phyloP scores from a whole-genome alignment of 768 basidiomycete species.

The Hortiboletus flavorubellus region DNA sequence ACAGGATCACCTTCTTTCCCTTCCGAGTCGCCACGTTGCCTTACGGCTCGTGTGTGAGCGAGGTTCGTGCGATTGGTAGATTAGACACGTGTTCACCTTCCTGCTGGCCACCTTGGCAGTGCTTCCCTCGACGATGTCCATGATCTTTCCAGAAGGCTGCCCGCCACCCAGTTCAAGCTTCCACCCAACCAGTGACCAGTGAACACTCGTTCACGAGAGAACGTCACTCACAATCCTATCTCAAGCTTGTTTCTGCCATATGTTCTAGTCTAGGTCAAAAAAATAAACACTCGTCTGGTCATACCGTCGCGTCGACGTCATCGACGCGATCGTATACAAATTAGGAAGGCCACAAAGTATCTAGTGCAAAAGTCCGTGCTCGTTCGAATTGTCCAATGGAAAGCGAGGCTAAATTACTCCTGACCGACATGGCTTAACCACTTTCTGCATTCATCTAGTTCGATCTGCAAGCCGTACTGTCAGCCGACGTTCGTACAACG shows the following conservation, averaged over 20 bases:
- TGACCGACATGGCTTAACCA: slow-evolving; percentile 20
- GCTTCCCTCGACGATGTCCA: slow-evolving; percentile 41
- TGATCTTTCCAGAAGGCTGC: slow-evolving; percentile 34
- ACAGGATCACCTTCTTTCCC: slow-evolving; percentile 46
- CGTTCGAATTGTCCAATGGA: background rate
- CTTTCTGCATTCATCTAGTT: slow-evolving; percentile 23
- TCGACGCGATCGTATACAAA: slow-evolving; percentile 9
- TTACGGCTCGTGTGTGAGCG: slow-evolving; percentile 13
- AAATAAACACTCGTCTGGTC: background rate
- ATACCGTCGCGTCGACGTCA: slow-evolving; percentile 7
- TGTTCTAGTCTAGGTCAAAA: background rate
- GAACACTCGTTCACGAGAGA: background rate
- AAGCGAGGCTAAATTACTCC: background rate
- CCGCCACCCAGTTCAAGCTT: slow-evolving; percentile 38
- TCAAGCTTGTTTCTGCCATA: slow-evolving; percentile 24
- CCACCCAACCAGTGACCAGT: background rate
- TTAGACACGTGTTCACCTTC: slow-evolving; percentile 29
- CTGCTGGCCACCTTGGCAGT: slow-evolving; percentile 44
- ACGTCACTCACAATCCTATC: slow-evolving; percentile 32
- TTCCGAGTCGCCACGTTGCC: slow-evolving; percentile 44
- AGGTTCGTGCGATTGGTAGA: background rate
- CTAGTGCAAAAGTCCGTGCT: background rate
- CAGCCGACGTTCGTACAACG: background rate
- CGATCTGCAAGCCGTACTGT: slow-evolving; percentile 15
- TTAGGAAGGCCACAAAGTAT: slow-evolving; percentile 9